Evolutionary conservation across 345 rosid genomes (phyloP).

Genomic region (Camelina neglecta): DNA sequence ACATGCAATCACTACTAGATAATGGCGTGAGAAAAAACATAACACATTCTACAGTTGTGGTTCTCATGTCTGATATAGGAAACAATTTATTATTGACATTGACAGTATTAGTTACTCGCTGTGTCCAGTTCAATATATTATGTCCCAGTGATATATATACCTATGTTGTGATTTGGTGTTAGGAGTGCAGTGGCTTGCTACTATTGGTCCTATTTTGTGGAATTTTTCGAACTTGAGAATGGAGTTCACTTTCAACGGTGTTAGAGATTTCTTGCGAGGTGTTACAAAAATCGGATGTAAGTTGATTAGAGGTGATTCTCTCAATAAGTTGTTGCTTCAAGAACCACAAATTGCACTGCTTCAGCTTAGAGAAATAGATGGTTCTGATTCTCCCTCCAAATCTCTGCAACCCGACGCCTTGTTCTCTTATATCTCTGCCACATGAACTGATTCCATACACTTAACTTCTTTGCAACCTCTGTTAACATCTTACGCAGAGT

Average conservation of each 20-base stretch:
- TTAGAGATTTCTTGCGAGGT: neutral
- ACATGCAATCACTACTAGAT: too few relatives aligned
- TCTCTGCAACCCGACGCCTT: neutral
- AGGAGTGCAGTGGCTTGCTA: neutral
- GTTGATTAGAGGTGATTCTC: neutral
- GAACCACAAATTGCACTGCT: neutral
- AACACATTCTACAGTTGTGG: neutral
- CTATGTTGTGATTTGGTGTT: neutral
- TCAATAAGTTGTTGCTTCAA: neutral
- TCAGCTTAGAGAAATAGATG: neutral
- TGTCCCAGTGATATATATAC: neutral
- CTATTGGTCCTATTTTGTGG: neutral
- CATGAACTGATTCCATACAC: too few relatives aligned
- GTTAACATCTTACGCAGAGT: neutral
- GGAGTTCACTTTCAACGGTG: neutral
- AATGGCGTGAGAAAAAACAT: too few relatives aligned
- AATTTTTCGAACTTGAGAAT: neutral
- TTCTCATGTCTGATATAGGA: neutral
- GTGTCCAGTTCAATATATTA: neutral
- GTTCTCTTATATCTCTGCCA: neutral
- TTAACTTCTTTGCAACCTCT: neutral
- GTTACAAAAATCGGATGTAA: neutral
- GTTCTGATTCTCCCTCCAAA: too few relatives aligned
- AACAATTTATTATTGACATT: neutral
- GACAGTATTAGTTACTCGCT: neutral